These are phyloP conservation scores for Solioccasus polychromus DNA, from an alignment of 768 basidiomycete genomes.

Conservation along the genomic window DNA sequence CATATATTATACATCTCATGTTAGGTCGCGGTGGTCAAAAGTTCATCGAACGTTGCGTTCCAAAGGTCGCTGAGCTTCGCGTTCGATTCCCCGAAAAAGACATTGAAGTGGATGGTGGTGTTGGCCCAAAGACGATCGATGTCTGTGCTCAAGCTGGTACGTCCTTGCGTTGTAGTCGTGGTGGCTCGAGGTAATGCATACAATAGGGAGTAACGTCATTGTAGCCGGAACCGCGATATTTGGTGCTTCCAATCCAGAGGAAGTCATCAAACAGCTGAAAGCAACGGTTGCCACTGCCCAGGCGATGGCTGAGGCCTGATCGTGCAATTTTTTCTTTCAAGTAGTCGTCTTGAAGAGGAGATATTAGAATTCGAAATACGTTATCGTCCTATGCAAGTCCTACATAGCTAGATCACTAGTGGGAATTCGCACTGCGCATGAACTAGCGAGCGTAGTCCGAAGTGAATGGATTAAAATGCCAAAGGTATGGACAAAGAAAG, in stretches of 20 bases:
- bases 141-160: constrained; percentile 86
- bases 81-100: constrained; percentile 89
- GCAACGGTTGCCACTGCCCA: constrained; percentile 67
- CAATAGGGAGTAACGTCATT: constrained; percentile 90
- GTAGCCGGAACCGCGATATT: constrained; percentile 98
- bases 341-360: background rate
- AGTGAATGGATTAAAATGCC: constrained; percentile 16
- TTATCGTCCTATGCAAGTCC: constrained; percentile 23
- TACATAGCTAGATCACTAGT: constrained; percentile 12
- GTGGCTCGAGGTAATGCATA: constrained; percentile 5
- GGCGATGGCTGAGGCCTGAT: too few relatives aligned
- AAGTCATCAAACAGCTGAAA: constrained; percentile 74
- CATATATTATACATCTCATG: background rate
- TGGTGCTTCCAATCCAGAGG: constrained; percentile 69
- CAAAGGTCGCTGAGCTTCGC: constrained; percentile 90
- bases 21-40: constrained; percentile 93
- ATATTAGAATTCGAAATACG: constrained; percentile 28
- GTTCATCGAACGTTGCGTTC: constrained; percentile 88
- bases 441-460: constrained; percentile 19
- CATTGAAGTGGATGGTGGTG: constrained; percentile 97
- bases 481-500: constrained; percentile 25
- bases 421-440: constrained; percentile 4
- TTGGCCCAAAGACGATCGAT: constrained; percentile 87
- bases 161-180: constrained; percentile 8
- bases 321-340: too few relatives aligned